phyloP scores from a whole-genome alignment of 1,284 basidiomycete genomes.

The Cutaneotrichosporon curvatum region DNA sequence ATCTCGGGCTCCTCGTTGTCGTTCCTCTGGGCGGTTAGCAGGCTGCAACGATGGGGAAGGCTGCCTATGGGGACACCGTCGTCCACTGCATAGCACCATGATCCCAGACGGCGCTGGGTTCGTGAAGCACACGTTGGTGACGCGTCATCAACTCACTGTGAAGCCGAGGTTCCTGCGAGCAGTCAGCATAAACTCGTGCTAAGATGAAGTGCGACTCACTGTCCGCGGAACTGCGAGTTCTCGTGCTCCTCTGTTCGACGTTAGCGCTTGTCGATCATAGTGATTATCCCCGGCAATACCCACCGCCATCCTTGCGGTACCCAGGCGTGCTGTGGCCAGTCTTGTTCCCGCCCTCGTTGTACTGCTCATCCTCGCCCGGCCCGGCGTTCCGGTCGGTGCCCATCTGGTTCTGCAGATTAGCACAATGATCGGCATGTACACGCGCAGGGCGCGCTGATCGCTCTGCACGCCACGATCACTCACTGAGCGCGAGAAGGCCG shows the following conservation, averaged over 20 bases:
- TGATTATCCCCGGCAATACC: conserved; percentile 4
- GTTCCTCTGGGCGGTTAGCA: conserved; percentile 1
- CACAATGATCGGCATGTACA: too few species aligned
- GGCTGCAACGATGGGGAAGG: not conserved
- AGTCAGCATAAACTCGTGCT: not conserved
- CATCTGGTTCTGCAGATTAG: conserved; percentile 24
- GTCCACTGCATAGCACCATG: too few species aligned
- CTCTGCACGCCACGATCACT: conserved; percentile 2
- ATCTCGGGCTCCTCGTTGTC: conserved; percentile 20
- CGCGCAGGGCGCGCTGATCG: not conserved
- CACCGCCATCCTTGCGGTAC: conserved; percentile 33
- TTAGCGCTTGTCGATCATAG: not conserved
- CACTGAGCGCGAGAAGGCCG: conserved; percentile 30
- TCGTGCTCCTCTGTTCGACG: conserved; percentile 1
- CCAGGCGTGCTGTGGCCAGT: conserved; percentile 34
- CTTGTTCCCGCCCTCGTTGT: conserved; percentile 24
- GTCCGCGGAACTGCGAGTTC: conserved; percentile 16
- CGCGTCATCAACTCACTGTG: conserved; percentile 1
- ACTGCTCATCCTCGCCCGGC: conserved; percentile 3
- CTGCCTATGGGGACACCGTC: too few species aligned
- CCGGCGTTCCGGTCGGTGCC: conserved; percentile 12
- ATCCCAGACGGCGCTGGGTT: too few species aligned
- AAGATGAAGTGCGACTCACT: not conserved
- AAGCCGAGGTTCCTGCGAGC: conserved; percentile 11
- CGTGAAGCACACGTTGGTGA: too few species aligned